Conservation (phyloP, 352 stramenopile genomes). For the Globisporangium takayamanum region DNA sequence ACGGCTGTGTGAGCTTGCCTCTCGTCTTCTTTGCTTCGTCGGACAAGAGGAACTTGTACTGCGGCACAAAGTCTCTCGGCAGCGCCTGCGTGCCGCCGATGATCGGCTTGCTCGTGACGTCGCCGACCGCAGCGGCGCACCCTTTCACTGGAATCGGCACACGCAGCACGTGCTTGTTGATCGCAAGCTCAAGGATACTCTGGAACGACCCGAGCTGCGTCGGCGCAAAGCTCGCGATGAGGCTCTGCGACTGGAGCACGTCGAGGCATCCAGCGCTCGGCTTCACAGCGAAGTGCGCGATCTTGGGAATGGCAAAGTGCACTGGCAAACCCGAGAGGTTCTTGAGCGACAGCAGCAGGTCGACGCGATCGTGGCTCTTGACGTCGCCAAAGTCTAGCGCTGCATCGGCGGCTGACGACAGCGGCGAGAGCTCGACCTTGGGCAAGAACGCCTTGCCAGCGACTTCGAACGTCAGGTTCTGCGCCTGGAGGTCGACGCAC, state of each 20-base stretch:
- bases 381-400: constrained; percentile 83
- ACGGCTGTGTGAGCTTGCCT: constrained; percentile 37
- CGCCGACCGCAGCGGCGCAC: constrained; percentile 41
- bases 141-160: constrained; percentile 65
- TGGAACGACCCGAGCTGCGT: constrained; percentile 80
- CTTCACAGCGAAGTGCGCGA: constrained; percentile 73
- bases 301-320: constrained; percentile 49
- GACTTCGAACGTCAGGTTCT: constrained; percentile 77
- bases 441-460: constrained; percentile 52
- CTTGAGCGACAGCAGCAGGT: constrained; percentile 83
- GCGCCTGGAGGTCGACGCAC: constrained; percentile 51
- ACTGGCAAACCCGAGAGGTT: constrained; percentile 70
- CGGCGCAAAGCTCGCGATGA: constrained; percentile 87
- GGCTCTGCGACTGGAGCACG: constrained; percentile 82
- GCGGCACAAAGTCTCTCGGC: constrained; percentile 77
- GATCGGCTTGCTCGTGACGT: constrained; percentile 26
- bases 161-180: constrained; percentile 43
- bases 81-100: constrained; percentile 61
- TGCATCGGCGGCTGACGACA: not conserved
- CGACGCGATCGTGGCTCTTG: constrained; percentile 61
- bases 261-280: constrained; percentile 66
- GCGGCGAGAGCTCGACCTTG: constrained; percentile 36
- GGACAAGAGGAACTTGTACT: constrained; percentile 87
- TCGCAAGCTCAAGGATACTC: constrained; percentile 27
- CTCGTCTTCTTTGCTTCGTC: constrained; percentile 65